A percentile compares a stretch with the other conserved stretches of the same genome.
phyloP scores from a whole-genome alignment of 73 alveolate species.

The Uronychia setigera region DNA sequence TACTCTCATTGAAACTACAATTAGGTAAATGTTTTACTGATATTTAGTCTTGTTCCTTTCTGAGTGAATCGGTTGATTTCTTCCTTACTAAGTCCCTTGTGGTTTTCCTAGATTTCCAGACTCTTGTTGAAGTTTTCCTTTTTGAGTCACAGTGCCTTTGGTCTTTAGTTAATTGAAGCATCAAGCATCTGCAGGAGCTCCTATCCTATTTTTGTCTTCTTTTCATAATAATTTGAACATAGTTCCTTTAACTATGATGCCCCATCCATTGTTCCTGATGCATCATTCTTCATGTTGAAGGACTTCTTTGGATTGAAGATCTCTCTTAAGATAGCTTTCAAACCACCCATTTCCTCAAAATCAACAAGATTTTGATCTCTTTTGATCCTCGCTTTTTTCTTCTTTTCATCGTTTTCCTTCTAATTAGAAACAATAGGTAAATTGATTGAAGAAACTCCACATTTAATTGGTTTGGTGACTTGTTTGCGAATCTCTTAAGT shows the following conservation, averaged over 20 bases:
- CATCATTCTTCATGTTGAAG: not conserved
- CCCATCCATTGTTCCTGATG: not conserved
- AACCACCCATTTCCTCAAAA: not conserved
- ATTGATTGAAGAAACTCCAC: too few species aligned
- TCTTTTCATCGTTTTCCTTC: not conserved
- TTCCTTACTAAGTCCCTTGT: not conserved
- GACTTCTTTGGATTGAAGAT: too few species aligned
- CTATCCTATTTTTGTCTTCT: not conserved
- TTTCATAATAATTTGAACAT: not conserved
- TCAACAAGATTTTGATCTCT: not conserved
- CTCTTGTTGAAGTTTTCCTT: not conserved
- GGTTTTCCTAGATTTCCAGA: not conserved
- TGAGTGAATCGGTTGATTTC: not conserved
- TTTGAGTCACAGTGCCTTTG: not conserved
- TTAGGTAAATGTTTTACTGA: not conserved
- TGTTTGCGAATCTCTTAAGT: too few species aligned
- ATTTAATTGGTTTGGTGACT: too few species aligned
- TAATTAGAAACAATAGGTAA: too few species aligned
- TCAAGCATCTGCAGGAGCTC: slow-evolving; percentile 5
- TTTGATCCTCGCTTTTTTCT: not conserved
- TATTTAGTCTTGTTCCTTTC: not conserved
- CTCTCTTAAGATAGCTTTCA: not conserved
- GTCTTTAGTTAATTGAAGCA: not conserved
- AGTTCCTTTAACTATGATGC: not conserved
- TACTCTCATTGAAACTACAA: not conserved